phyloP scores from a whole-genome alignment of 306 rosid genomes.

The Prunus davidiana region DNA sequence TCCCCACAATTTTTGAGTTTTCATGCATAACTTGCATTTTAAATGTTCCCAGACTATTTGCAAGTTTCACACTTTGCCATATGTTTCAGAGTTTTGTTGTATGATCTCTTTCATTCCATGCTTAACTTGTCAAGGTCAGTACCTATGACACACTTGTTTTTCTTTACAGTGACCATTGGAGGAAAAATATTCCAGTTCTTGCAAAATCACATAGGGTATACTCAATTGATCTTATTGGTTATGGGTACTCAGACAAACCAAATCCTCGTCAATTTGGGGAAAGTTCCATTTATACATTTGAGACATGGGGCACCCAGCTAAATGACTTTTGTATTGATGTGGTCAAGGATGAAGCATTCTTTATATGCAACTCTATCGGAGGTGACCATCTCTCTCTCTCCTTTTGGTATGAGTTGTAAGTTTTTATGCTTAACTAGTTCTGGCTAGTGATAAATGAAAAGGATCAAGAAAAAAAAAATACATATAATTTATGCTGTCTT shows the following conservation, averaged over 20 bases:
- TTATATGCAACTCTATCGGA: slow-evolving; percentile 92
- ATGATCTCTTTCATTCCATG: slow-evolving; percentile 22
- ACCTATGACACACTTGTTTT: slow-evolving; percentile 23
- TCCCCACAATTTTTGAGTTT: not conserved
- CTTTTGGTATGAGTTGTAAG: not conserved
- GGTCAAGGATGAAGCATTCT: slow-evolving; percentile 71
- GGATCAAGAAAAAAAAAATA: too few relatives aligned
- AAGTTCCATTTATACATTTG: slow-evolving; percentile 67
- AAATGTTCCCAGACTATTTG: not conserved
- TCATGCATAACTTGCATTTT: not conserved
- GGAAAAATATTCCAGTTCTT: slow-evolving; percentile 74
- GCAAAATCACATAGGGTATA: slow-evolving; percentile 76
- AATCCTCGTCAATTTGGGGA: slow-evolving; percentile 66
- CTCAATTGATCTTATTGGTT: slow-evolving; percentile 91
- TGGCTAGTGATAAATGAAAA: too few relatives aligned
- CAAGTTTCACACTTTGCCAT: not conserved
- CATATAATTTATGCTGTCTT: not conserved
- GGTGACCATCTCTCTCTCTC: slow-evolving; percentile 39
- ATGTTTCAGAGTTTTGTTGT: slow-evolving; percentile 1
- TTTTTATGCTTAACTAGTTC: not conserved
- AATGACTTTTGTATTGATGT: slow-evolving; percentile 78
- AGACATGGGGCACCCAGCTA: slow-evolving; percentile 90
- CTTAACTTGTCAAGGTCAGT: slow-evolving; percentile 19
- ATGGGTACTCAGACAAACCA: slow-evolving; percentile 96
- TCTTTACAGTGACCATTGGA: slow-evolving; percentile 91